Percentiles rank a stretch among this genome's conserved stretches.
These are phyloP conservation scores for Pichia nanzhaoensis DNA, from an alignment of 805 yeast genomes.

Conservation along the genomic window DNA sequence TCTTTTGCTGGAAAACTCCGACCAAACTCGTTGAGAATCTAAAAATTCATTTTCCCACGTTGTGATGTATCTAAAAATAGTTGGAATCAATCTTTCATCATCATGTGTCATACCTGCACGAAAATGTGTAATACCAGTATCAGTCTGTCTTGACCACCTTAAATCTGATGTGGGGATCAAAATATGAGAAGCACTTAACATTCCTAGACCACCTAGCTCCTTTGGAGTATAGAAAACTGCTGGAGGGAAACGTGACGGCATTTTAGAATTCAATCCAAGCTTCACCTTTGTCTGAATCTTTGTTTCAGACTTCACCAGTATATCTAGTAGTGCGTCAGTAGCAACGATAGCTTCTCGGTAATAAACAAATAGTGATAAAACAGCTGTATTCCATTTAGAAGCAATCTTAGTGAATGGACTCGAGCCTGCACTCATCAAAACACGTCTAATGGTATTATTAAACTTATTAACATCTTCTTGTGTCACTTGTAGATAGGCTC, in stretches of 20 bases:
- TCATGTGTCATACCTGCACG: constrained; percentile 86
- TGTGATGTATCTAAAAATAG: constrained; percentile 84
- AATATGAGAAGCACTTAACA: constrained; percentile 95
- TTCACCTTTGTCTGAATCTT: constrained; percentile 91
- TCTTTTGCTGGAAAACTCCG: constrained; percentile 87
- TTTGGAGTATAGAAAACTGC: constrained; percentile 98
- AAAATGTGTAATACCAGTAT: constrained; percentile 90
- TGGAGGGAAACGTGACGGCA: constrained; percentile 98
- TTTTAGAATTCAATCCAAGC: constrained; percentile 90
- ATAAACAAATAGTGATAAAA: constrained; percentile 79
- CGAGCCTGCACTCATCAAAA: constrained; percentile 92
- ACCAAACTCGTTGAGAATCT: constrained; percentile 97
- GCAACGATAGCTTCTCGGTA: constrained; percentile 89
- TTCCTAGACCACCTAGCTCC: constrained; percentile 95
- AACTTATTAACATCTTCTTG: constrained; percentile 74
- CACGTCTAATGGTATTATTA: constrained; percentile 77
- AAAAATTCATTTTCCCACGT: constrained; percentile 95
- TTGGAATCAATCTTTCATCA: constrained; percentile 80
- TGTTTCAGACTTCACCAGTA: constrained; percentile 85
- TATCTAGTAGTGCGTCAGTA: constrained; percentile 70
- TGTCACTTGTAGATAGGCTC: constrained; percentile 79
- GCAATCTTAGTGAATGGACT: constrained; percentile 93
- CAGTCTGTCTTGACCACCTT: constrained; percentile 88
- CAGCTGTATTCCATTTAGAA: constrained; percentile 91
- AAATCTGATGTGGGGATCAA: constrained; percentile 90